Base-by-base conservation (phyloP, 495 filamentous ascomycete genomes). In the Neurospora sp. region DNA sequence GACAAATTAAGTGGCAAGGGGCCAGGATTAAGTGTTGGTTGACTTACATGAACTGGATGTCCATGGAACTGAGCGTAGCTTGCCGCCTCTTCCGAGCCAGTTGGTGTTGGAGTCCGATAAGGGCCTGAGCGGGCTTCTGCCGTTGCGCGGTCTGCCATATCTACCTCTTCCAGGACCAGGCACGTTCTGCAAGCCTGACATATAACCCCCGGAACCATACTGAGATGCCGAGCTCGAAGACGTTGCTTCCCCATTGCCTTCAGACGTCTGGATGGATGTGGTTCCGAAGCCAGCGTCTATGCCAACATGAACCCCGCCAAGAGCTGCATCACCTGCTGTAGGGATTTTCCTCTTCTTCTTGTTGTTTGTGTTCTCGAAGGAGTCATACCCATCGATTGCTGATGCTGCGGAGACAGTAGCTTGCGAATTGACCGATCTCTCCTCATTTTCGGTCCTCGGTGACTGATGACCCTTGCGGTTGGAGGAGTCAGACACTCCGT, bases 311-410 rank as follows among this genome's bases (percentile, higher is more conserved):
- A 84, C 84, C 14, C 88, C 88, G 72, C 81, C 84, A 39, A 85
- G 72, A 44, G 78, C 82, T 5, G 88, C 83, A 71, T 89, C 91
- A 5, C 91, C 92, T n/a, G 93, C 91, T 0, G 92, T 93, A 5
- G 96, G 96, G 39, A 98, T 98, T 83, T 99, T 99, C 73, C 96
- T 89, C 82, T 99, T 99, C 85, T 98, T 99, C 82, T 99, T 99
- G 80, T 99, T 98, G 80, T 97, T 98, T 71, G 93, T 97, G 77
- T 99, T 98, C 80, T 99, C 96, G 78, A 97, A 96, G 20, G 93
- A 95, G 79, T 98, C 96, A 80, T 98, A 98, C 39, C 96, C 94
- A 80, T 98, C 96, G 6, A 88, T 89, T 9, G 88, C 88, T 35
- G 88, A 89, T 4, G 84, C 77, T 5, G 86, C 83, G 16, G 87